phyloP scores from a whole-genome alignment of 345 rosid genomes.

The Diplotaxis tenuifolia region DNA sequence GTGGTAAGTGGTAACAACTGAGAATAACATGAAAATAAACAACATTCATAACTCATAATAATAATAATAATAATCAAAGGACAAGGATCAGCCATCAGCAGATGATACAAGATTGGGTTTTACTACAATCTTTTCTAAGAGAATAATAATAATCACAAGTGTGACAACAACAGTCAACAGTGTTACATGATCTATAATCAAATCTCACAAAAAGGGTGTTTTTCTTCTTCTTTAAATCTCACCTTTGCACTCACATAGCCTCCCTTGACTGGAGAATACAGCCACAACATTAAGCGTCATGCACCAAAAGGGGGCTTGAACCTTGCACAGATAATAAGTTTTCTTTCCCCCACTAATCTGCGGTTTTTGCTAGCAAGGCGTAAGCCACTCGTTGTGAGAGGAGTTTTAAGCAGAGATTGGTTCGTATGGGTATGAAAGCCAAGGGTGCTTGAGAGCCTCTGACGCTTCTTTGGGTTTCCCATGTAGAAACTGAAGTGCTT shows the following conservation, averaged over 20 bases:
- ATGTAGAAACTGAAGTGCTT: slow-evolving; percentile 90
- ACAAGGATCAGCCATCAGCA: slow-evolving; percentile 3
- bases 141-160: slow-evolving; percentile 33
- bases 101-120: not conserved
- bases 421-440: slow-evolving; percentile 93
- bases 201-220: slow-evolving; percentile 21
- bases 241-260: slow-evolving; percentile 12
- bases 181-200: slow-evolving; percentile 31
- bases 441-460: slow-evolving; percentile 93
- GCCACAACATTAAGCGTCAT: not conserved
- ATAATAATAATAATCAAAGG: slow-evolving; percentile 4
- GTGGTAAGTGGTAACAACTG: not conserved
- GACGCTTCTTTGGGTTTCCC: slow-evolving; percentile 94
- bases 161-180: slow-evolving; percentile 8
- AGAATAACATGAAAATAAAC: not conserved
- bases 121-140: slow-evolving; percentile 14
- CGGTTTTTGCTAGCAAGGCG: not conserved
- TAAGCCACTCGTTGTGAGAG: not conserved
- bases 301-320: not conserved
- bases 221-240: not conserved
- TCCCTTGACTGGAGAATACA: slow-evolving; percentile 6
- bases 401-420: slow-evolving; percentile 77
- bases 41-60: too few species aligned
- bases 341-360: not conserved
- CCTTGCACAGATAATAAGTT: not conserved